Conservation (phyloP, 139 green algal genomes). For the Mychonastes homosphaera region DNA sequence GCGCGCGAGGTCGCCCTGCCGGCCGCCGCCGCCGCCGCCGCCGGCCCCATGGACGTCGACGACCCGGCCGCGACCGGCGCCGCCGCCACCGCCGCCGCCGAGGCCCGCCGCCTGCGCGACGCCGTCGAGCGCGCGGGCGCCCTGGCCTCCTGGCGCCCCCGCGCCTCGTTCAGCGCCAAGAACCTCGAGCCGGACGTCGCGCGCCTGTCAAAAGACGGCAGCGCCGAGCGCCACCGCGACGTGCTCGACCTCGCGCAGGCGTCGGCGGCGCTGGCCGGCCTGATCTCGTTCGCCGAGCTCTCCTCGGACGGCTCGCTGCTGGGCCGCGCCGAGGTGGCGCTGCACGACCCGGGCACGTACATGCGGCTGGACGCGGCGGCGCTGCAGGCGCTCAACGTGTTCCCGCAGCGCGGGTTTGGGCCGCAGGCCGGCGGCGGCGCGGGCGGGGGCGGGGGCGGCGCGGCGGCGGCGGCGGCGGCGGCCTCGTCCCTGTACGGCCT, state of each 20-base stretch:
- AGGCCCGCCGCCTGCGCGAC: constrained; percentile 8
- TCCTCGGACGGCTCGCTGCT: constrained; percentile 37
- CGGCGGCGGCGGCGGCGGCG: constrained; percentile 41
- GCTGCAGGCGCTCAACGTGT: constrained; percentile 81
- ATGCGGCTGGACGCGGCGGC: constrained; percentile 65
- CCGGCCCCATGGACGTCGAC: neutral
- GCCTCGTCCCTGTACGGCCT: constrained; percentile 79
- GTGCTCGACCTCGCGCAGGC: constrained; percentile 55
- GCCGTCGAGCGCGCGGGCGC: constrained; percentile 62
- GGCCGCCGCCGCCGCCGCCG: constrained; percentile 2
- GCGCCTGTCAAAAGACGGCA: too few species aligned
- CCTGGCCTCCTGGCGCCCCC: constrained; percentile 42
- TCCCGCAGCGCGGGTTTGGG: constrained; percentile 31
- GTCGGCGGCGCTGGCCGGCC: constrained; percentile 44
- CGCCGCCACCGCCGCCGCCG: constrained; percentile 6
- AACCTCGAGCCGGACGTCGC: constrained; percentile 61
- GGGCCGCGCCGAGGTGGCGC: constrained; percentile 49
- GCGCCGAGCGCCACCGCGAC: constrained; percentile 50
- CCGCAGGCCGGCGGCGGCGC: too few species aligned
- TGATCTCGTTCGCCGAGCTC: constrained; percentile 57
- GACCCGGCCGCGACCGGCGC: neutral
- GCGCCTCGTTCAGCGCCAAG: constrained; percentile 48
- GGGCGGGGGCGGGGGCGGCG: too few species aligned
- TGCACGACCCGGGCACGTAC: constrained; percentile 56
- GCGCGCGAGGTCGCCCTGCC: constrained; percentile 63